Percentiles rank a stretch among this genome's conserved stretches.
phyloP scores from a whole-genome alignment of 2,329 filamentous ascomycete genomes.

The Ustilaginoidea virens region DNA sequence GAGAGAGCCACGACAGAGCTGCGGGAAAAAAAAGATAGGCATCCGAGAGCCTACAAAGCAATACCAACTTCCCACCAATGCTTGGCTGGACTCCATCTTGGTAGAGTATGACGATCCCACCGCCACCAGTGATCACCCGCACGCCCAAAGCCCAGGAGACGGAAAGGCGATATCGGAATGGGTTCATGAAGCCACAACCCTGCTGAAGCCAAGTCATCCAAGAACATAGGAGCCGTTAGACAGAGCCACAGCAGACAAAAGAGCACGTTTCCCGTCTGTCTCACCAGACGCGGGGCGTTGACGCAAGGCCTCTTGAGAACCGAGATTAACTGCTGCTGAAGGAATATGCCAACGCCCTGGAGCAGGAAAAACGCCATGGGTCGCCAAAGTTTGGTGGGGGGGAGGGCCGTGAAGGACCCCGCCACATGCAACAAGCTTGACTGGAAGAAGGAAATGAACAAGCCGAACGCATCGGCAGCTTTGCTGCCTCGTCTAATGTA shows the following conservation, averaged over 20 bases:
- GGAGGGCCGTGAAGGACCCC: slow-evolving; percentile 53
- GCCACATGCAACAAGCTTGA: slow-evolving; percentile 56
- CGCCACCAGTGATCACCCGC: slow-evolving; percentile 51
- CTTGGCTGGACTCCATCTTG: slow-evolving; percentile 39
- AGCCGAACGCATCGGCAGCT: slow-evolving; percentile 11
- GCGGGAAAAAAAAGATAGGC: no score
- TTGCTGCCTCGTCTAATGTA: slow-evolving; percentile 20
- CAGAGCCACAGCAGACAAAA: slow-evolving; percentile 55
- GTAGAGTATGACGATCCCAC: slow-evolving; percentile 40
- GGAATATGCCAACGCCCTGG: slow-evolving; percentile 48
- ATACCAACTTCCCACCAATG: slow-evolving; percentile 42
- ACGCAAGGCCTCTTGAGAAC: slow-evolving; percentile 17
- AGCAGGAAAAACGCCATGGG: slow-evolving; percentile 57
- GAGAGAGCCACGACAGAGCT: not conserved
- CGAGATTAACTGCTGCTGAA: slow-evolving; percentile 33
- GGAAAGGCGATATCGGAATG: slow-evolving; percentile 57
- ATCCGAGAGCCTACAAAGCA: slow-evolving; percentile 14
- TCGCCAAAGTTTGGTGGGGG: slow-evolving; percentile 30
- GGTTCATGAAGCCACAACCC: slow-evolving; percentile 75
- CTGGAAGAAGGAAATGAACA: slow-evolving; percentile 37
- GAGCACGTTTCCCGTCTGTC: slow-evolving; percentile 41
- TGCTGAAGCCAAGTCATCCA: slow-evolving; percentile 58
- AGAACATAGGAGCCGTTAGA: slow-evolving; percentile 46
- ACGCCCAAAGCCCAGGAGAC: slow-evolving; percentile 48
- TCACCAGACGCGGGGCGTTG: slow-evolving; percentile 27